phyloP scores from a whole-genome alignment of 2,329 filamentous ascomycete species.

The Phaeosphaeriaceae sp. region DNA sequence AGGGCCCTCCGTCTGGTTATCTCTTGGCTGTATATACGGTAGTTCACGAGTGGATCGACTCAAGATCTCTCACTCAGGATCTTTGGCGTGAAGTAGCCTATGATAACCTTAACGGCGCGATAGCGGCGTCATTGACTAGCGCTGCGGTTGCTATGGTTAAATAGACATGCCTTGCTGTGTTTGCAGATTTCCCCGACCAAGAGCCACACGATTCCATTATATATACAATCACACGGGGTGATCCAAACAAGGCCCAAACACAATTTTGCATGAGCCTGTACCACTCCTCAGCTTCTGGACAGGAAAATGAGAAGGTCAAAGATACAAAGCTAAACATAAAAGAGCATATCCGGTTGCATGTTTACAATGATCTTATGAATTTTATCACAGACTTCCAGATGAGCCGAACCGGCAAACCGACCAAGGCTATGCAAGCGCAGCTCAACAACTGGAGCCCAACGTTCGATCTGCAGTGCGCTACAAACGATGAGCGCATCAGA shows the following conservation, averaged over 20 bases:
- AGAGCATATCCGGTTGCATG: constrained; percentile 54
- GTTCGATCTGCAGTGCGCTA: constrained; percentile 48
- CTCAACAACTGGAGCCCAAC: constrained; percentile 53
- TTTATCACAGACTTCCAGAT: constrained; percentile 57
- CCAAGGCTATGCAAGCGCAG: constrained; percentile 51
- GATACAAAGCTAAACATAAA: constrained; percentile 46
- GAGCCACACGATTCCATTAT: constrained; percentile 54
- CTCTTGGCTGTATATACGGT: constrained; percentile 53
- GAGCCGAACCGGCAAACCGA: constrained; percentile 55
- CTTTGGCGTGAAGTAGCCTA: constrained; percentile 57
- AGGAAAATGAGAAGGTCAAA: constrained; percentile 17
- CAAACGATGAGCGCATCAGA: constrained; percentile 48
- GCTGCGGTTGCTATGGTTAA: constrained; percentile 53
- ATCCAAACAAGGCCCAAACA: constrained; percentile 46
- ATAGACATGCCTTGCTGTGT: constrained; percentile 48
- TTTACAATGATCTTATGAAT: constrained; percentile 53
- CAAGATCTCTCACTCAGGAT: constrained; percentile 51
- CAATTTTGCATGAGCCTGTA: constrained; percentile 13
- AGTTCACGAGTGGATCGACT: constrained; percentile 45
- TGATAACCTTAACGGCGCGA: constrained; percentile 52
- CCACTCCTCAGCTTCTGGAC: constrained; percentile 15
- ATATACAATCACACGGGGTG: constrained; percentile 50
- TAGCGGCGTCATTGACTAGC: constrained; percentile 54
- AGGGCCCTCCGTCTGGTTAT: constrained; percentile 50
- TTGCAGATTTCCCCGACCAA: constrained; percentile 55